Evolutionary conservation across 2,329 filamentous ascomycete genomes (phyloP), one percentile per base, ranked within the genome.

Genomic region (Curvularia verruculosa): DNA sequence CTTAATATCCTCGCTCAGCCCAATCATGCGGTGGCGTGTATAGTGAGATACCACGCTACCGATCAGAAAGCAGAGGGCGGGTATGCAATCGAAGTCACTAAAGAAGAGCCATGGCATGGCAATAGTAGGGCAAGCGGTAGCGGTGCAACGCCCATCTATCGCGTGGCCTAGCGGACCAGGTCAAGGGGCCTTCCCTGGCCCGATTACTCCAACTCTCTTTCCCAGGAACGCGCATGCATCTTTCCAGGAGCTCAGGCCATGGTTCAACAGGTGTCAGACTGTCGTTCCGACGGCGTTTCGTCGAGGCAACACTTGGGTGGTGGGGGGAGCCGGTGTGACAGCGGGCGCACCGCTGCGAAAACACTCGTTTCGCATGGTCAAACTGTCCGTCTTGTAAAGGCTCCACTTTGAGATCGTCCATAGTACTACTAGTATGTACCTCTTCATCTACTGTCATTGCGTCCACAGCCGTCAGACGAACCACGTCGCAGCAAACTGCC

Each of bases 1-100:
- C 60, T 64, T 70, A 64, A 65, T 61, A 39, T 54, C 45, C 40
- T n/a, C 47, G 39, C 40, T n/a, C 47, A 43, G 46, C 50, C 63
- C 61, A 68, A 67, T 66, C 34, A 49, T 28, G 43, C 28, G 41
- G 41, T 50, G 13, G 23, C 18, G 28, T 15, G 40, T 43, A 58
- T 34, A 59, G 31, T 37, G 15, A 26, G 19, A 39, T 34, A 46
- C 26, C 9, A n/a, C 34, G 43, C 56, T 31, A 28, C 57, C 54
- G 49, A 52, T 52, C 28, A 52, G 26, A 56, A 47, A 45, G 45
- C 48, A 47, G 19, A 29, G 54, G 21, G 13, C 13, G 41, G 21
- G 13, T 24, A 43, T 36, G 34, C 34, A 36, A n/a, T 7, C n/a
- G 15, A 34, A n/a, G 34, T 36, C 15, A 36, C 34, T n/a, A 36